A percentile compares a stretch with the other conserved stretches of the same genome.
These are phyloP conservation scores for Salix purpurea DNA, from an alignment of 345 rosid genomes.

Conservation along the genomic window DNA sequence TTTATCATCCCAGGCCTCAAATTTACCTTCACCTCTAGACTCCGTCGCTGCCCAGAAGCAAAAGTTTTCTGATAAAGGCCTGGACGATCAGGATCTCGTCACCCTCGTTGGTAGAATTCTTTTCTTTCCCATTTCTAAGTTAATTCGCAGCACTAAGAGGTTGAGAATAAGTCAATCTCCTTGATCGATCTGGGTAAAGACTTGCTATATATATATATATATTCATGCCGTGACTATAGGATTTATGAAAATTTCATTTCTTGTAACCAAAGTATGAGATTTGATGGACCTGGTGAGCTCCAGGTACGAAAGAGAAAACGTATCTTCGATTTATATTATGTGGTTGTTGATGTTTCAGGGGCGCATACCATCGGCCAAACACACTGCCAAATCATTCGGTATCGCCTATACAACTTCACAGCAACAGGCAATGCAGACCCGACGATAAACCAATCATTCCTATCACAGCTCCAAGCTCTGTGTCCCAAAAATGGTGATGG, in stretches of 20 bases:
- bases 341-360: constrained; percentile 27
- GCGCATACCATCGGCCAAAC: constrained; percentile 78
- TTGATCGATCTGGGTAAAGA: too few species aligned
- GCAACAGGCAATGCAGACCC: constrained; percentile 60
- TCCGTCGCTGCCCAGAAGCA: constrained; percentile 38
- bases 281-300: too few species aligned
- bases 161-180: not conserved
- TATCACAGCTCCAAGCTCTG: constrained; percentile 44
- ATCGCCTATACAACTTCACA: constrained; percentile 73
- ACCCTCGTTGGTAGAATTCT: constrained; percentile 50
- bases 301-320: too few species aligned
- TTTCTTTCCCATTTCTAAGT: not conserved
- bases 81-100: constrained; percentile 60
- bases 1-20: constrained; percentile 42
- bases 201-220: too few species aligned
- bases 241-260: too few species aligned
- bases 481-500: constrained; percentile 64
- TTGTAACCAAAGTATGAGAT: too few species aligned
- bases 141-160: too few species aligned
- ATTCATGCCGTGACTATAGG: too few species aligned
- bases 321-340: not conserved
- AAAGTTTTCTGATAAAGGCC: constrained; percentile 60
- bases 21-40: constrained; percentile 60
- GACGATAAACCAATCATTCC: constrained; percentile 51
- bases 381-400: constrained; percentile 53